These are phyloP conservation scores for Hygrophorus russula DNA, from an alignment of 768 basidiomycete species.

Conservation along the genomic window DNA sequence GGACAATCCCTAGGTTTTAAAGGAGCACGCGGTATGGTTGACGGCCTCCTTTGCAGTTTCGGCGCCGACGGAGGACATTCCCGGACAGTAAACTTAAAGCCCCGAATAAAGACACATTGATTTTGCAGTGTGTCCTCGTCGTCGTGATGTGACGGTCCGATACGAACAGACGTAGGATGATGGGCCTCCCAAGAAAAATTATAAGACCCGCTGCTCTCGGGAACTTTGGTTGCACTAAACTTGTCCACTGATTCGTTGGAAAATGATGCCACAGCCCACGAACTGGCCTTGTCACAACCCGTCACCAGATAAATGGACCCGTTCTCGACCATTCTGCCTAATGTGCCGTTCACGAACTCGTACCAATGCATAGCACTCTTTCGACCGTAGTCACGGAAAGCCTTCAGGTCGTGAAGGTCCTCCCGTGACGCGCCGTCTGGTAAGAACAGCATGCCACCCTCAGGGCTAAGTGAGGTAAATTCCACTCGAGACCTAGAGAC, in stretches of 20 bases:
- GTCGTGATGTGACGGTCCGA: background rate
- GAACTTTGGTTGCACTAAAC: background rate
- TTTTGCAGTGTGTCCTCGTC: conserved; percentile 3
- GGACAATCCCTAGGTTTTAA: background rate
- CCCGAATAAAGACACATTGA: conserved; percentile 12
- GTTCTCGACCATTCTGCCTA: conserved; percentile 10
- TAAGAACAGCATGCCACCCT: conserved; percentile 11
- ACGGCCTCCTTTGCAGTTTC: background rate
- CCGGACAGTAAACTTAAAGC: conserved; percentile 2
- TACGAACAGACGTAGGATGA: background rate
- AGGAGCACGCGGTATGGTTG: background rate
- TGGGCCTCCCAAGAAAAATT: conserved; percentile 4
- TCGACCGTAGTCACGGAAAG: conserved; percentile 8
- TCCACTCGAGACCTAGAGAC: background rate
- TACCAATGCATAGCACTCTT: conserved; percentile 8
- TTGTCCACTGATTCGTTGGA: background rate
- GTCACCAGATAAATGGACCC: conserved; percentile 17
- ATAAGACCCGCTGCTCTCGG: conserved; percentile 1
- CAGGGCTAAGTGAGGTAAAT: conserved; percentile 4
- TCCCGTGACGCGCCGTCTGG: conserved; percentile 10
- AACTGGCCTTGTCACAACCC: conserved; percentile 14
- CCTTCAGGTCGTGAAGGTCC: background rate
- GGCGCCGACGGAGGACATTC: background rate
- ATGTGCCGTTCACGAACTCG: conserved; percentile 5
- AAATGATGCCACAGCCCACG: conserved; percentile 16